These are phyloP conservation scores for Pseudogymnoascus verrucosus DNA, from an alignment of 2,329 filamentous ascomycete genomes.

Conservation along the genomic window DNA sequence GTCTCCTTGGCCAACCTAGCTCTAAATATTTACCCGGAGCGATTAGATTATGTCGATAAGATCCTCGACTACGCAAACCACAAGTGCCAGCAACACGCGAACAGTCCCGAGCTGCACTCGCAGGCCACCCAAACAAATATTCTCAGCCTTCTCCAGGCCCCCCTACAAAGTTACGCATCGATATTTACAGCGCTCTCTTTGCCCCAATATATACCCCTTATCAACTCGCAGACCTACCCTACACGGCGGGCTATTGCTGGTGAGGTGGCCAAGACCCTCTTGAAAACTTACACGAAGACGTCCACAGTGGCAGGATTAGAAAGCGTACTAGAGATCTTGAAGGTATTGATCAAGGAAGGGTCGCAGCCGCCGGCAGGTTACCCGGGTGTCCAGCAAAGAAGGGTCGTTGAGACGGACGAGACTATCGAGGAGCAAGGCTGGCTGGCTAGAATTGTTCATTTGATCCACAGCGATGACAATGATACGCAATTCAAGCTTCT, in stretches of 20 bases:
- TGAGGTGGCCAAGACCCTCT: conserved; percentile 74
- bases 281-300: conserved; percentile 75
- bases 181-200: conserved; percentile 94
- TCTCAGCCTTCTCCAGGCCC: conserved; percentile 80
- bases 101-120: conserved; percentile 92
- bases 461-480: conserved; percentile 76
- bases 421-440: conserved; percentile 97
- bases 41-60: conserved; percentile 91
- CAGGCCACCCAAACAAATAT: conserved; percentile 80
- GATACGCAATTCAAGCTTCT: conserved; percentile 91
- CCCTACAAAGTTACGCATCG: conserved; percentile 81
- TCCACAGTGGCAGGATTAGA: conserved; percentile 72
- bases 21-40: conserved; percentile 89
- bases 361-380: conserved; percentile 78
- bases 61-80: conserved; percentile 79
- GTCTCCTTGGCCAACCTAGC: conserved; percentile 93
- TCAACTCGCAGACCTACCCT: conserved; percentile 86
- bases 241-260: conserved; percentile 86
- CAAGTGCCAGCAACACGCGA: conserved; percentile 82
- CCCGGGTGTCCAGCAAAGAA: conserved; percentile 68
- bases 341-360: conserved; percentile 89
- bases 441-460: conserved; percentile 85
- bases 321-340: conserved; percentile 78
- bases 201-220: conserved; percentile 82
- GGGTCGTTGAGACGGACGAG: conserved; percentile 83